Percentiles rank a stretch among this genome's conserved stretches.
Conservation (phyloP, 73 alveolate species). For the Paramecium caudatum region DNA sequence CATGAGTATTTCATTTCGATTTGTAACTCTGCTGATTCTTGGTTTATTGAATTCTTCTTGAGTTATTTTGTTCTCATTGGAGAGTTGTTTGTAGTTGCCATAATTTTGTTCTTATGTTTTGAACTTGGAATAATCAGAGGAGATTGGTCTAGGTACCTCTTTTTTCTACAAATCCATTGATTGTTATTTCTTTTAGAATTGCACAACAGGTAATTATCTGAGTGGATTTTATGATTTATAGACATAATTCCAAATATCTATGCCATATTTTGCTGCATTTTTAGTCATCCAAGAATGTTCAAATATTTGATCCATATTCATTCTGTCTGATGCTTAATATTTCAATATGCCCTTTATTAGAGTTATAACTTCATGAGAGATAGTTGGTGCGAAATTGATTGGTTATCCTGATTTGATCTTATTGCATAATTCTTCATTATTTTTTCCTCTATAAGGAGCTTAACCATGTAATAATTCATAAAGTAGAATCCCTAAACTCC, state of each 20-base stretch:
- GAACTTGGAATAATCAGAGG: not conserved
- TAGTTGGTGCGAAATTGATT: conserved; percentile 79
- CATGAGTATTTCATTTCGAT: conserved; percentile 45
- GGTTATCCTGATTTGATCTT: conserved; percentile 76
- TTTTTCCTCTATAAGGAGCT: conserved; percentile 87
- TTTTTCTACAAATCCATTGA: not conserved
- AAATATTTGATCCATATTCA: conserved; percentile 89
- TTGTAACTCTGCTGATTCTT: conserved; percentile 27
- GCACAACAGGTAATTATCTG: conserved; percentile 85
- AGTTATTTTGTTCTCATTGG: not conserved
- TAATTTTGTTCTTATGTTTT: not conserved
- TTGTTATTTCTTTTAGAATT: conserved; percentile 87
- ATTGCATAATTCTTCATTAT: conserved; percentile 74
- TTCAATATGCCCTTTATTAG: conserved; percentile 84
- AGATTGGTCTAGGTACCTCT: not conserved
- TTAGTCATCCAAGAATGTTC: conserved; percentile 94
- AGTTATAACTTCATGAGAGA: conserved; percentile 86
- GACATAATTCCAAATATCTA: not conserved
- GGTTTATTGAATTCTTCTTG: conserved; percentile 17
- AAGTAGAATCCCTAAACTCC: conserved; percentile 95
- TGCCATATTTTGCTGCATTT: not conserved
- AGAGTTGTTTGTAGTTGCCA: not conserved
- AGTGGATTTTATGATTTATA: not conserved
- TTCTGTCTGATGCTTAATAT: conserved; percentile 87
- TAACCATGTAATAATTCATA: conserved; percentile 94